phyloP scores from a whole-genome alignment of 1,139 yeast genomes.

The Taphrina communis region DNA sequence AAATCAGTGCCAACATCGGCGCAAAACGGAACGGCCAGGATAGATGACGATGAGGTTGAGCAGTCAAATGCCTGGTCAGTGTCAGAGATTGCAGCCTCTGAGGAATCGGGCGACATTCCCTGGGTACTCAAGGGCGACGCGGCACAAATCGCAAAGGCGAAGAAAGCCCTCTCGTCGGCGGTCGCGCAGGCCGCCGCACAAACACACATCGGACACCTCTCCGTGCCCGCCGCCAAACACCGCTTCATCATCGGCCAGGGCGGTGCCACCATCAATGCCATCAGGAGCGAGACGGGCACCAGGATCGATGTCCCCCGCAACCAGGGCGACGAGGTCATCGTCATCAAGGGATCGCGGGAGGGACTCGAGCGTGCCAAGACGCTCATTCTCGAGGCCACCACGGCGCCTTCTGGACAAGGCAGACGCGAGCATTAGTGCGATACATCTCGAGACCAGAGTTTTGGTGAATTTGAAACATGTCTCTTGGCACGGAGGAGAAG shows the following conservation, averaged over 20 bases:
- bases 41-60: constrained; percentile 42
- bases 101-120: constrained; percentile 51
- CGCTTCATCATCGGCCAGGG: constrained; percentile 76
- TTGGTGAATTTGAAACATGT: too few relatives aligned
- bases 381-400: constrained; percentile 42
- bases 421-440: constrained; percentile 12
- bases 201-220: constrained; percentile 58
- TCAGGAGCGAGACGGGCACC: constrained; percentile 66
- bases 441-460: too few relatives aligned
- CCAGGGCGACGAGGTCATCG: constrained; percentile 50
- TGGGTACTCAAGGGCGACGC: constrained; percentile 48
- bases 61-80: constrained; percentile 42
- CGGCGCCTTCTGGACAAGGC: constrained; percentile 14
- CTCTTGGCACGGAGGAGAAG: too few relatives aligned
- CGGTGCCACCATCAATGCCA: constrained; percentile 69
- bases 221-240: constrained; percentile 58
- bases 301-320: constrained; percentile 70
- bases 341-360: constrained; percentile 53
- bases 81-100: constrained; percentile 54
- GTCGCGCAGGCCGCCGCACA: constrained; percentile 46
- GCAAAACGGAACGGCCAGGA: constrained; percentile 38
- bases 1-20: constrained; percentile 4
- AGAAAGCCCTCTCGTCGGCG: constrained; percentile 50
- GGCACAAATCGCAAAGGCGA: constrained; percentile 51
- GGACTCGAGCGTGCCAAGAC: constrained; percentile 57